Base-by-base conservation (phyloP, 108 stramenopile species). In the Skeletonema marinoi region DNA sequence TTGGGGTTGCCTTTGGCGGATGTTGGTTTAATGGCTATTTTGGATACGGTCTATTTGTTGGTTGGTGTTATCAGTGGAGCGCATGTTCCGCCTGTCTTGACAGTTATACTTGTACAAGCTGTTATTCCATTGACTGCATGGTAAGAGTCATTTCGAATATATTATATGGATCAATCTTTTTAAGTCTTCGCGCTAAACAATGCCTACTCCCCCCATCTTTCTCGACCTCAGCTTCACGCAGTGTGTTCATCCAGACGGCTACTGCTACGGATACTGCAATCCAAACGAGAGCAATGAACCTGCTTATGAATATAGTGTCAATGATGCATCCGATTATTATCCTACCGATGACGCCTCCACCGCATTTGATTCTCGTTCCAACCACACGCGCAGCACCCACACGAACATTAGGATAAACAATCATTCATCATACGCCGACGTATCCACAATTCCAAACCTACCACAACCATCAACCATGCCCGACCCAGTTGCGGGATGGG, bases 31-130 rank as follows among this genome's bases (percentile, higher is more conserved):
- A 95, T 95, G 92, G 92, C 92, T n/a, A 68, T 95, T 12, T 62
- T 95, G 33, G 94, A 95, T 70, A 89, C 92, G 13, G 74, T 91
- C 6, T 87, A 90, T 61, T 73, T 95, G 58, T 68, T 93, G 9
- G 71, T 95, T 41, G 87, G 90, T 10, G 87, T 92, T 42, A 79
- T 93, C 17, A 88, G 88, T 44, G 94, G 94, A 6, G 79, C 80
- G 13, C 90, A 93, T 75, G 92, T 95, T 4, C 78, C 92, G 30
- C 94, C 94, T 3, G 90, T 91, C n/a, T 65, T 91, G 44, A 95
- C 91, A 2, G 94, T 93, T 3, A 90, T 95, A 69, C 80, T 95
- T 14, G 89, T 92, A 5, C 94, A 95, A 71, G 83, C 89, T 3
- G 88, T 88, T 0, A 73, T 93, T 32, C 94, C 94, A 10, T 62